Base-by-base conservation (phyloP, 768 basidiomycete species). In the Pisolithus tinctorius region DNA sequence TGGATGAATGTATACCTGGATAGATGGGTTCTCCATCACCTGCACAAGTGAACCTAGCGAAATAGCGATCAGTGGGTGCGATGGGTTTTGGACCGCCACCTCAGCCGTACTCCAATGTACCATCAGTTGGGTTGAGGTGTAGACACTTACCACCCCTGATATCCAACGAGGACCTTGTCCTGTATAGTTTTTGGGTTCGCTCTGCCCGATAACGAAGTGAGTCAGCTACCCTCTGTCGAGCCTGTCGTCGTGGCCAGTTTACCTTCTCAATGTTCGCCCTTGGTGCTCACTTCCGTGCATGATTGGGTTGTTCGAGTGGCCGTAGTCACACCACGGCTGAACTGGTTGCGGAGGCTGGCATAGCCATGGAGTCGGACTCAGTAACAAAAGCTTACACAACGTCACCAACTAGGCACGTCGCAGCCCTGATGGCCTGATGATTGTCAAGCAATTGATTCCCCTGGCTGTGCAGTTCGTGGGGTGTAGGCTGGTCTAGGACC, bases 141-240 rank as follows among this genome's bases (percentile, higher is more conserved):
- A 14, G 9, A 13, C 17, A 58, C 80, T 51, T 48, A 88, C 89
- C 89, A 92, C 64, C 88, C 90, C 68, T 92, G 90, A 64, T 92
- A 92, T 34, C 89, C 89, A 0, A 91, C 86, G 29, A 93, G 67
- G 58, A 90, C 81, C 62, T 92, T 93, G 69, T 88, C 80, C 51
- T 88, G 86, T 44, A 93, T 88, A 9, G 87, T 88, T 5, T 76
- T 76, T 25, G 89, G 80, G 61, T 86, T 76, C 9, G 84, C 83
- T 56, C 86, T 75, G 49, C 23, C n/a, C 25, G 39, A 20, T 45
- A 5, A 17, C 34, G 40, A 6, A 45, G 41, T 41, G 14, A 55
- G 40, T n/a, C 26, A 26, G 41, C 8, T n/a, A 9, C 44, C n/a
- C 30, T 29, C 23, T 23, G 16, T 14, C 37, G 29, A 20, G 25